Evolutionary conservation across 2,329 filamentous ascomycete species (phyloP).

Genomic region (Alternaria sp.): DNA sequence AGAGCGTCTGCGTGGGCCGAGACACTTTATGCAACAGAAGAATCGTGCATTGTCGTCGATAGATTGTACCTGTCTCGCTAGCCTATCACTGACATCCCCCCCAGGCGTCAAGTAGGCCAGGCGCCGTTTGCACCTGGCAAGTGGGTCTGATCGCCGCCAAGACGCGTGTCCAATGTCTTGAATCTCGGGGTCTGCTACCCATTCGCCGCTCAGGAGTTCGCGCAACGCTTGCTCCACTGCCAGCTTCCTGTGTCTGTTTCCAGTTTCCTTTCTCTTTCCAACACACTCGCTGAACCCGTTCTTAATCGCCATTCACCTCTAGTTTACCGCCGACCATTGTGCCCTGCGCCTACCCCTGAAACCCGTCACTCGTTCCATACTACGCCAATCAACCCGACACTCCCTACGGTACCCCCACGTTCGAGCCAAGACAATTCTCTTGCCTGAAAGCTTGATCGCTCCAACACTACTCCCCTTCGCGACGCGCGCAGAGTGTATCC

Average conservation of each 20-base stretch:
- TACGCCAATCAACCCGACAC: conserved; percentile 29
- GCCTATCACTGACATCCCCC: conserved; percentile 19
- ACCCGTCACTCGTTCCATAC: conserved; percentile 43
- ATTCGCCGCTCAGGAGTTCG: conserved; percentile 21
- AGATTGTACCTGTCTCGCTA: conserved; percentile 10
- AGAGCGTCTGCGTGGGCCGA: conserved; percentile 10
- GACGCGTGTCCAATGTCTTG: conserved; percentile 20
- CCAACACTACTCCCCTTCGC: conserved; percentile 3
- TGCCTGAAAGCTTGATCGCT: not conserved
- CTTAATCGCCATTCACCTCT: conserved; percentile 3
- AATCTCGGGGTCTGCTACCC: conserved; percentile 14
- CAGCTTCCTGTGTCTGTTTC: conserved; percentile 8
- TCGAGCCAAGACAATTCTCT: conserved; percentile 3
- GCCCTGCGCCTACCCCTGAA: conserved; percentile 24
- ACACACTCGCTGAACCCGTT: conserved; percentile 25
- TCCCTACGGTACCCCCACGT: conserved; percentile 15
- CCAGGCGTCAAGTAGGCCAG: conserved; percentile 5
- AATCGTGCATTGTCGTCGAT: conserved; percentile 10
- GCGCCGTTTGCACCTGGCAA: conserved; percentile 14
- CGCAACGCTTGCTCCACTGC: conserved; percentile 20
- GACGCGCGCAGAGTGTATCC: conserved; percentile 18
- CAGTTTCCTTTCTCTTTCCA: conserved; percentile 11
- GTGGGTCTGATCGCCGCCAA: conserved; percentile 21
- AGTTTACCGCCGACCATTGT: conserved; percentile 5
- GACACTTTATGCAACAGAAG: conserved; percentile 22